Evolutionary conservation across 495 filamentous ascomycete genomes (phyloP).

Genomic region (Astrothelium subdiscretum): DNA sequence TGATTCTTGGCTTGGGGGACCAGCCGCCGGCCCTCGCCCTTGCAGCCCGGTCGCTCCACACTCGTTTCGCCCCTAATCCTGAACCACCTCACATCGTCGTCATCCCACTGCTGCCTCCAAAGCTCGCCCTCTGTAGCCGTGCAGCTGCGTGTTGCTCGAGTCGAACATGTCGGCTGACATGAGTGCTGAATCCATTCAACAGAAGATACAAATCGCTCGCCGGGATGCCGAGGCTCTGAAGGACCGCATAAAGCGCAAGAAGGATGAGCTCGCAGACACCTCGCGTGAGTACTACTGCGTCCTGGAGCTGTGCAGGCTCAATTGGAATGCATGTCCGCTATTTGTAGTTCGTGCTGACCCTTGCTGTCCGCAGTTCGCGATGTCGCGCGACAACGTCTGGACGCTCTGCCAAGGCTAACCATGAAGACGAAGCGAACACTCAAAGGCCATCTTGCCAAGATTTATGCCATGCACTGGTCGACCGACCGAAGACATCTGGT

Average conservation of each 20-base stretch:
- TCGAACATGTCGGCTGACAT: constrained; percentile 38
- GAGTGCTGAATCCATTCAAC: constrained; percentile 63
- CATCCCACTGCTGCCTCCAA: neutral
- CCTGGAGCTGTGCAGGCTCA: neutral
- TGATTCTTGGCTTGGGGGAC: neutral
- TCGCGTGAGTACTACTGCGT: constrained; percentile 60
- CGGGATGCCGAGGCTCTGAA: constrained; percentile 96
- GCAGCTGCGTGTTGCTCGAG: neutral
- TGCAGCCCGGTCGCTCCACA: constrained; percentile 1
- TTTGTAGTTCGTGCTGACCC: constrained; percentile 12
- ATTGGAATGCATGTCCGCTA: neutral
- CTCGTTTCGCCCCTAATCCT: constrained; percentile 1
- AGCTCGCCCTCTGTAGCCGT: neutral
- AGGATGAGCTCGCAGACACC: constrained; percentile 97
- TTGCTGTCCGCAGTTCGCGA: constrained; percentile 60
- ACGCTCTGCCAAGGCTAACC: constrained; percentile 76
- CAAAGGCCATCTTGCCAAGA: constrained; percentile 97
- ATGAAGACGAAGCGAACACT: constrained; percentile 94
- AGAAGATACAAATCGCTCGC: constrained; percentile 88
- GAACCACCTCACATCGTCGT: constrained; percentile 1
- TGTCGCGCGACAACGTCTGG: constrained; percentile 79
- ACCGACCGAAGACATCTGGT: constrained; percentile 96
- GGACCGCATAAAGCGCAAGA: constrained; percentile 98
- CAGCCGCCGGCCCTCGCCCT: constrained; percentile 1
- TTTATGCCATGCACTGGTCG: constrained; percentile 99